phyloP scores from a whole-genome alignment of 176 grass and related monocot species.

The Zea luxurians region DNA sequence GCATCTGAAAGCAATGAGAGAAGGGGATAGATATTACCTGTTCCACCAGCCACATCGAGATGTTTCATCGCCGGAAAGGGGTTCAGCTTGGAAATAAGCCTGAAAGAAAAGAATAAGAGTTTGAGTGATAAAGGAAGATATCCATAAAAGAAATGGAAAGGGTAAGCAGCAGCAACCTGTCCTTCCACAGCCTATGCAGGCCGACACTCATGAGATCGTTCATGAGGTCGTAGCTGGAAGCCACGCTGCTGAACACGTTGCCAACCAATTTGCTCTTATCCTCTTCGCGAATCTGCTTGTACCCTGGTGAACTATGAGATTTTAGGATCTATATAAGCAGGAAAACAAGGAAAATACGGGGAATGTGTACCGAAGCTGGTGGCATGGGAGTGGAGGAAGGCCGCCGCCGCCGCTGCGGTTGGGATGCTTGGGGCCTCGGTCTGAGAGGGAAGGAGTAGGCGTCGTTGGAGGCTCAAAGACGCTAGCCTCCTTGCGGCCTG shows the following conservation, averaged over 20 bases:
- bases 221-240: conserved; percentile 92
- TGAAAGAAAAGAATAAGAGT: conserved; percentile 18
- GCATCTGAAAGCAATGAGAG: background rate
- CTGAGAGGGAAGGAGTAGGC: conserved; percentile 7
- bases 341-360: background rate
- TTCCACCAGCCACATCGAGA: conserved; percentile 92
- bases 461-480: background rate
- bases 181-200: conserved; percentile 91
- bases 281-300: conserved; percentile 75
- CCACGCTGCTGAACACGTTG: conserved; percentile 87
- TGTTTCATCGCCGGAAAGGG: conserved; percentile 98
- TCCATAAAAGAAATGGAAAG: background rate
- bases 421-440: background rate
- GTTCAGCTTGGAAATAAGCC: conserved; percentile 73
- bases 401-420: background rate
- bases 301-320: conserved; percentile 42
- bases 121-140: background rate
- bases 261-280: conserved; percentile 88
- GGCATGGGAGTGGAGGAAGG: conserved; percentile 80
- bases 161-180: conserved; percentile 49
- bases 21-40: conserved; percentile 46
- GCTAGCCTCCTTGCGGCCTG: conserved; percentile 26
- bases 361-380: conserved; percentile 63
- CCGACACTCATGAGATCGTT: conserved; percentile 91
- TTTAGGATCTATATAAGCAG: background rate